Evolutionary conservation across 1,284 basidiomycete species (phyloP).

Genomic region (Pascua sp.): DNA sequence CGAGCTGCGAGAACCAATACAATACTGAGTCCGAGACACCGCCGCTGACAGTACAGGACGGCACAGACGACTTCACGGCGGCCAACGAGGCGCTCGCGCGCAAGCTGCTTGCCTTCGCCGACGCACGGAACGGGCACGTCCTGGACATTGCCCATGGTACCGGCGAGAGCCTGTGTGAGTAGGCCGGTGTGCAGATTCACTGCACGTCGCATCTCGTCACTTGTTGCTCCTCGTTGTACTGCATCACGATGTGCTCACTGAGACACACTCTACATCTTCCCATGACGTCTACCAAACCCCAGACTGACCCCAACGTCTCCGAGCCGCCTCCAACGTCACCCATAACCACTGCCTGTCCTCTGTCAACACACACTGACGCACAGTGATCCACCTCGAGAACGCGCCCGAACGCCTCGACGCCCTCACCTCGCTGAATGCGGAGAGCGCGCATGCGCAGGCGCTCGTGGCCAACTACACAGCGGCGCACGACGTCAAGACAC

Average conservation of each 20-base stretch:
- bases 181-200: slow-evolving; percentile 18
- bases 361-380: slow-evolving; percentile 33
- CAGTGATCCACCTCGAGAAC: slow-evolving; percentile 42
- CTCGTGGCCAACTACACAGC: slow-evolving; percentile 46
- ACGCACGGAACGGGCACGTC: slow-evolving; percentile 51
- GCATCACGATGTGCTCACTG: too few species aligned
- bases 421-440: slow-evolving; percentile 59
- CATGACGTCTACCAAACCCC: too few species aligned
- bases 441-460: slow-evolving; percentile 54
- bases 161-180: slow-evolving; percentile 62
- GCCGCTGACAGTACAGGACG: neutral
- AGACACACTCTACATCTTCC: too few species aligned
- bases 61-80: slow-evolving; percentile 54
- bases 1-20: too few species aligned
- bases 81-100: slow-evolving; percentile 63
- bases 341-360: too few species aligned
- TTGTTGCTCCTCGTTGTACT: too few species aligned
- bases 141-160: slow-evolving; percentile 69
- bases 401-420: slow-evolving; percentile 55
- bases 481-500: slow-evolving; percentile 10
- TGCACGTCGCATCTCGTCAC: too few species aligned
- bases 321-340: too few species aligned
- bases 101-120: slow-evolving; percentile 55
- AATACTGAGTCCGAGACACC: neutral
- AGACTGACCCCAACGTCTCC: too few species aligned